Evolutionary conservation across 2,329 filamentous ascomycete species (phyloP), one percentile per base, ranked within the genome.

Genomic region (Claviceps maximensis): DNA sequence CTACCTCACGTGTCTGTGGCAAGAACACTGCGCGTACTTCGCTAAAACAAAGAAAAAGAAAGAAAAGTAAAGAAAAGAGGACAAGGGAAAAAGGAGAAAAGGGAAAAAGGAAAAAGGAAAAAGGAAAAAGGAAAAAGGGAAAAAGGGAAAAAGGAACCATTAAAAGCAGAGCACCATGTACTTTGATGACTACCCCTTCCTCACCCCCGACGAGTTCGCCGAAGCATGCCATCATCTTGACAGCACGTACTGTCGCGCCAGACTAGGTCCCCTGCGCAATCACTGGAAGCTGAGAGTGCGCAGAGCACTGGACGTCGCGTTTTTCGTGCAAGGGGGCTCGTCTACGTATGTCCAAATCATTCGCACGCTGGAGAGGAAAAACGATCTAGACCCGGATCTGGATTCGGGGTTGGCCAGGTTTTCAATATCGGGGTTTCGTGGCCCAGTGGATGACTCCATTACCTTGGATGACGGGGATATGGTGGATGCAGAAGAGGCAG

Each of bases 191-290:
- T 88, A 83, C 62, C 84, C 84, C 7, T 78, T 76, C 54, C 73
- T 88, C 29, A 76, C 69, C 12, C 61, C 68, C 12, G 74, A 79
- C 42, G 83, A 87, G 62, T 88, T 88, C 58, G 68, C 77, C 51
- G 75, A 80, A 61, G 78, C 75, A 52, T 87, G 84, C 65, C 78
- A 83, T 59, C 71, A 77, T 52, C 71, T 84, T 23, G 80, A 84
- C 57, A 71, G 74, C 40, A 73, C 66, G 56, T 84, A 84, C 64
- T 73, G 76, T 54, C 76, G 73, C 62, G 80, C 76, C 52, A 80
- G 70, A 36, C 69, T 83, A 3, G 82, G 79, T 2, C 71, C 73
- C 7, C 60, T 77, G 40, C 74, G 79, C 53, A 70, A 68, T 56
- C 69, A 71, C 54, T 82, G 79, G 75, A 78, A 75, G 60, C 68